These are phyloP conservation scores for thale cress (Arabidopsis thaliana) DNA, from an alignment of 345 rosid species.

Conservation along the genomic window TAIR10.1 NC_003070.9:19958501-19959000, in stretches of 20 bases:
- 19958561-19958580: not conserved
- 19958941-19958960: conserved; percentile 23
- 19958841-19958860: conserved; percentile 70
- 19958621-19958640: conserved; percentile 50
- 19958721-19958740: conserved; percentile 25
- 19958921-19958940: conserved; percentile 50
- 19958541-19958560: not conserved
- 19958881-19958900: conserved; percentile 46
- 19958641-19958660: conserved; percentile 26
- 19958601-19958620: conserved; percentile 46
- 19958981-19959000: conserved; percentile 46
- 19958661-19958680: conserved; percentile 67
- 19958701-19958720: conserved; percentile 28
- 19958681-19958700: conserved; percentile 58
- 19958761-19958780: conserved; percentile 8
- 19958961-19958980: conserved; percentile 19
- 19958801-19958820: conserved; percentile 70
- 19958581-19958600: conserved; percentile 50
- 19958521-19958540: not conserved
- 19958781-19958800: conserved; percentile 71
- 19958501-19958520: not conserved
- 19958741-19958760: conserved; percentile 50
- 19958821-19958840: conserved; percentile 77
- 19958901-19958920: conserved; percentile 34
- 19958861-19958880: conserved; percentile 79